Percentiles rank a stretch among this genome's conserved stretches.
These are phyloP conservation scores for Ceriops zippeliana DNA, from an alignment of 345 rosid genomes.

Conservation along the genomic window DNA sequence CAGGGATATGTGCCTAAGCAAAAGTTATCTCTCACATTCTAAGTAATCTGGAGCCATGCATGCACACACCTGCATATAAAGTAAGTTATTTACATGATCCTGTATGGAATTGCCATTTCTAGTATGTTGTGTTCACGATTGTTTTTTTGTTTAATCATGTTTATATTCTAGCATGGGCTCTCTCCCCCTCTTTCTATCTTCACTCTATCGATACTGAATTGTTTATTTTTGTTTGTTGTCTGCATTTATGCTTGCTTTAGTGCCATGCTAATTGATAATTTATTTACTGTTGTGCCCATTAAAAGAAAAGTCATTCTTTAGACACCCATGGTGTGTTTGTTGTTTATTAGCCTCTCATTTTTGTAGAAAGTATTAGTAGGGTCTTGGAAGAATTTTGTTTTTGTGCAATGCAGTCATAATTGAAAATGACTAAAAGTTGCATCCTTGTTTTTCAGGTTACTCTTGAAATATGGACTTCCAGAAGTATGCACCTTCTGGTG, in stretches of 20 bases:
- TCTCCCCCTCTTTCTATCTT: no score
- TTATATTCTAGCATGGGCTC: no score
- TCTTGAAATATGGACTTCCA: constrained; percentile 48
- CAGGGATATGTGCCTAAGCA: no score
- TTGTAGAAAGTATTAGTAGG: background rate
- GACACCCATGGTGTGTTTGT: no score
- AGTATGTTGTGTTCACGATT: background rate
- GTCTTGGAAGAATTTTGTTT: background rate
- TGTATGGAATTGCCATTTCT: background rate
- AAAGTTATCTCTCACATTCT: no score
- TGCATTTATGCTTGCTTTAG: no score
- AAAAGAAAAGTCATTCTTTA: background rate
- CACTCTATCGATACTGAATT: no score
- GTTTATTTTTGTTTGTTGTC: no score
- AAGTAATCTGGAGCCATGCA: no score
- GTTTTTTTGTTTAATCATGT: no score
- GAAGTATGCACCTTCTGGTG: constrained; percentile 42
- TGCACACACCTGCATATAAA: no score
- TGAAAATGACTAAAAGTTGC: background rate
- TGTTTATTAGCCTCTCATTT: background rate
- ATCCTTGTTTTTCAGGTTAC: constrained; percentile 22
- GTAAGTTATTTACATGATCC: background rate
- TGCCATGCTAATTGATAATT: no score
- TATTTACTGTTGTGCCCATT: background rate
- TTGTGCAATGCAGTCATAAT: background rate